These are phyloP conservation scores for Nicotiana obtusifolia DNA, from an alignment of 257 asterid genomes.

Conservation along the genomic window DNA sequence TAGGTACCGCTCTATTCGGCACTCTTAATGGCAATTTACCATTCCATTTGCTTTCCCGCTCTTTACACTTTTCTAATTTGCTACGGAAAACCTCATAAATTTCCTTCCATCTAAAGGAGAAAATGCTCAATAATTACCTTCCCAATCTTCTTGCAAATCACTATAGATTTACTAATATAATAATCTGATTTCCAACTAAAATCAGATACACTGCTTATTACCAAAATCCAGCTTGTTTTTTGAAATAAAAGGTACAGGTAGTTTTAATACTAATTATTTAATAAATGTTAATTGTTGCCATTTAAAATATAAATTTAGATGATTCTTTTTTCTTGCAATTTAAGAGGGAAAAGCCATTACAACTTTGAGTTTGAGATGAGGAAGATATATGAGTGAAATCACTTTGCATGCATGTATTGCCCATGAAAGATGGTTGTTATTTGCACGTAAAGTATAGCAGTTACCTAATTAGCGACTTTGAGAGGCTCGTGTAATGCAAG, in stretches of 20 bases:
- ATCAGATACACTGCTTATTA: background rate
- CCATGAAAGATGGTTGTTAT: conserved; percentile 5
- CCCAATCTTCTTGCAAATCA: background rate
- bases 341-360: background rate
- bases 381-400: background rate
- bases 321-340: background rate
- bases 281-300: background rate
- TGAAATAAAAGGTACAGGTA: background rate
- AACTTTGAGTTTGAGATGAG: background rate
- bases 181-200: background rate
- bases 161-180: background rate
- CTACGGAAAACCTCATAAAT: conserved; percentile 7
- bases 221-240: background rate
- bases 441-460: conserved; percentile 9
- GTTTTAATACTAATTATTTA: no score
- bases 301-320: background rate
- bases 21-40: conserved; percentile 22
- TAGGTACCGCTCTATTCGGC: conserved; percentile 28
- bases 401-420: background rate
- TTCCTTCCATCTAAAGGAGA: background rate
- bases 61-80: conserved; percentile 22
- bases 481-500: background rate
- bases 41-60: conserved; percentile 40
- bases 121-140: background rate
- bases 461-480: conserved; percentile 5